These are phyloP conservation scores for Cyclanthera cordifolia DNA, from an alignment of 306 rosid genomes.

Conservation along the genomic window DNA sequence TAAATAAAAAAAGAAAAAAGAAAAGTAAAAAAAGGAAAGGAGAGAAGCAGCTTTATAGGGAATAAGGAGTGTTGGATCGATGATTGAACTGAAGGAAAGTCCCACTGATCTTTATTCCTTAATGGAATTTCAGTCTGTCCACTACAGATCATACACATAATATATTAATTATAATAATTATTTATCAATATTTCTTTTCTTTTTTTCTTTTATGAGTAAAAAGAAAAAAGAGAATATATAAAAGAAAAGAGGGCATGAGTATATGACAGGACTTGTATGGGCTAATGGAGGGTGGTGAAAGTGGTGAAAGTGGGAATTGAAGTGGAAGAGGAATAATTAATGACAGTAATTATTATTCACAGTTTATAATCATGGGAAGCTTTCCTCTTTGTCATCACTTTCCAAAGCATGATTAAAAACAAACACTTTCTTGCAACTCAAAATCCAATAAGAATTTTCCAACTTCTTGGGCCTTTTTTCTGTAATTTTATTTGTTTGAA, in stretches of 20 bases:
- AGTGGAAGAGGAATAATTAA: slow-evolving; percentile 47
- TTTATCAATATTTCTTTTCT: too few relatives aligned
- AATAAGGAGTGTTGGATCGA: slow-evolving; percentile 61
- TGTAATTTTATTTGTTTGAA: not conserved
- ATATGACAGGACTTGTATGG: slow-evolving; percentile 14
- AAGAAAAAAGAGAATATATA: slow-evolving; percentile 5
- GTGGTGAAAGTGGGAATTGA: slow-evolving; percentile 13
- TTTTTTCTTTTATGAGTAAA: slow-evolving; percentile 9
- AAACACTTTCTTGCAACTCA: slow-evolving; percentile 27
- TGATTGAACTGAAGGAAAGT: slow-evolving; percentile 43
- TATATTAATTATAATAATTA: not conserved
- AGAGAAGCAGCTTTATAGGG: slow-evolving; percentile 71
- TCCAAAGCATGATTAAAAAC: slow-evolving; percentile 83
- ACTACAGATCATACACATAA: slow-evolving; percentile 2
- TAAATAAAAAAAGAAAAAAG: slow-evolving; percentile 15
- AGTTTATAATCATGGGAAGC: slow-evolving; percentile 63
- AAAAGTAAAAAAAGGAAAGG: slow-evolving; percentile 2
- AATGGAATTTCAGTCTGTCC: slow-evolving; percentile 18
- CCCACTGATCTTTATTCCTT: slow-evolving; percentile 17
- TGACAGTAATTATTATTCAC: slow-evolving; percentile 20
- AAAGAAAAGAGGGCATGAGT: slow-evolving; percentile 10
- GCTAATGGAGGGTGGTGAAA: too few relatives aligned
- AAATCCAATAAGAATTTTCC: not conserved
- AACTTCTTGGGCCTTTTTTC: not conserved
- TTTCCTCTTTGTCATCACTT: slow-evolving; percentile 92